phyloP scores from a whole-genome alignment of 108 stramenopile genomes.

The Nitzschia palea region DNA sequence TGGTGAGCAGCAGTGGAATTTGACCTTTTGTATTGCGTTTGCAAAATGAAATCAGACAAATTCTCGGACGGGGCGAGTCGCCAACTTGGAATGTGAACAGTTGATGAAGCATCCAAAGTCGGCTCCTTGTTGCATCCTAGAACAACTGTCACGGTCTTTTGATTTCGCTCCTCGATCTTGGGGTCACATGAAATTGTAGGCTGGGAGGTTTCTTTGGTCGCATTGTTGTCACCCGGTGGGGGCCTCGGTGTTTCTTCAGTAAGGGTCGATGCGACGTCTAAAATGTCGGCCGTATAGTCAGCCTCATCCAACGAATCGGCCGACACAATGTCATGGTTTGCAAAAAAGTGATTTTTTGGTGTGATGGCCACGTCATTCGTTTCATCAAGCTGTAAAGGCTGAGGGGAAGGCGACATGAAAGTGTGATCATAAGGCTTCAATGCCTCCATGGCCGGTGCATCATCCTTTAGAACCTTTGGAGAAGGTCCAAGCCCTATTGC shows the following conservation, averaged over 20 bases:
- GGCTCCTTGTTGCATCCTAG: background rate
- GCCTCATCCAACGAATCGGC: too few species aligned
- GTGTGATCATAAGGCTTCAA: too few species aligned
- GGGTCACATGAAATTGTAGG: too few species aligned
- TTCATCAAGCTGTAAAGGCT: too few species aligned
- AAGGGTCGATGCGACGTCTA: background rate
- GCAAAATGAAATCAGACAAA: constrained; percentile 33
- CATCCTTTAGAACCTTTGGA: background rate
- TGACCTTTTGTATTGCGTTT: background rate
- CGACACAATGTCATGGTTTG: too few species aligned
- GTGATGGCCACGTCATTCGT: too few species aligned
- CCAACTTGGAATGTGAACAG: constrained; percentile 27
- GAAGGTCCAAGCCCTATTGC: background rate
- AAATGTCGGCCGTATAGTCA: background rate
- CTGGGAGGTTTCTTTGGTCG: too few species aligned
- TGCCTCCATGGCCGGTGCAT: too few species aligned
- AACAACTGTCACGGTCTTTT: too few species aligned
- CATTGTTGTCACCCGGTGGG: background rate
- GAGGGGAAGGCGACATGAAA: too few species aligned
- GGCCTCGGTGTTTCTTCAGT: background rate
- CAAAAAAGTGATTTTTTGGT: background rate
- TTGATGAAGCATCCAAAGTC: background rate
- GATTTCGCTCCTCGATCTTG: too few species aligned
- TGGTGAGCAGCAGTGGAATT: constrained; percentile 13
- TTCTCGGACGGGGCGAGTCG: constrained; percentile 32